Percentiles rank a stretch among this genome's conserved stretches.
Evolutionary conservation across 106 monocot genomes (phyloP).

Genomic region (Dioscorea zingiberensis): DNA sequence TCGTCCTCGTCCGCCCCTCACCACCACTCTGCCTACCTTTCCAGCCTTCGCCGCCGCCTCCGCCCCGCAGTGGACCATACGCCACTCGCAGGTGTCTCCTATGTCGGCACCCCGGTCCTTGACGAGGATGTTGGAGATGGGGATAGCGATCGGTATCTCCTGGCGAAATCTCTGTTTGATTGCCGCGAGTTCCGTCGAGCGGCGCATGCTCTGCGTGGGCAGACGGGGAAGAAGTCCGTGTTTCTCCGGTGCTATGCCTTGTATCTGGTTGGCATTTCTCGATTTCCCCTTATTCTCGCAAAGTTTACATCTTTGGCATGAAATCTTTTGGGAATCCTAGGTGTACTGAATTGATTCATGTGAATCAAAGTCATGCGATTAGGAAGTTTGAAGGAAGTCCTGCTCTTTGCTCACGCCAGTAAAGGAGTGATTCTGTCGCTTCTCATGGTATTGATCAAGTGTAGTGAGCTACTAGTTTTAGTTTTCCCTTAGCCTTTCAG

Average conservation of each 20-base stretch:
- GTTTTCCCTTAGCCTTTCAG: too few species aligned
- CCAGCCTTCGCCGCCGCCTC: slow-evolving; percentile 39
- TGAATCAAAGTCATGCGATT: too few species aligned
- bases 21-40: slow-evolving; percentile 33
- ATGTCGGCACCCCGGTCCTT: slow-evolving; percentile 73
- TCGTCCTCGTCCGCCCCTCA: slow-evolving; percentile 8
- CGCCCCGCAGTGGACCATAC: slow-evolving; percentile 23
- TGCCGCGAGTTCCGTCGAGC: slow-evolving; percentile 88
- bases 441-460: too few species aligned
- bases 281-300: not conserved
- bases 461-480: too few species aligned
- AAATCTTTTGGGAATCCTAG: too few species aligned
- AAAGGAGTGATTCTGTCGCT: too few species aligned
- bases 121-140: slow-evolving; percentile 41
- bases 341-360: too few species aligned
- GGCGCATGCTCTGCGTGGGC: slow-evolving; percentile 52
- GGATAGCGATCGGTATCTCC: slow-evolving; percentile 49
- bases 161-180: slow-evolving; percentile 89
- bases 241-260: slow-evolving; percentile 84
- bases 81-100: slow-evolving; percentile 77
- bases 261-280: slow-evolving; percentile 51
- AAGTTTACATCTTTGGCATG: too few species aligned
- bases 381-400: too few species aligned
- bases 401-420: too few species aligned
- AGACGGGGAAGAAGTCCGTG: slow-evolving; percentile 50